phyloP scores from a whole-genome alignment of 768 basidiomycete genomes.

The Trametes maxima region DNA sequence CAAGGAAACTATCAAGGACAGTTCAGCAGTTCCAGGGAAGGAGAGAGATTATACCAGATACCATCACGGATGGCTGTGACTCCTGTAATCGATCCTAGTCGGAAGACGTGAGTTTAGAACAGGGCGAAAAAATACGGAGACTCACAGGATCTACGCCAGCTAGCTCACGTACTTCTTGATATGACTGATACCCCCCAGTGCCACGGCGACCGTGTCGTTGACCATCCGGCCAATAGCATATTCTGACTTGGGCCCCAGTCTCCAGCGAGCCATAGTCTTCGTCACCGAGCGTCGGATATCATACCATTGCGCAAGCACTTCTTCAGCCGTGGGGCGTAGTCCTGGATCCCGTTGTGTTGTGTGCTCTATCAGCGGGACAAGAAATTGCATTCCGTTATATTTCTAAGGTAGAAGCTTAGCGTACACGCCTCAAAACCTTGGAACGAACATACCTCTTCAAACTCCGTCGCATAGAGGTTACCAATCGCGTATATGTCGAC shows the following conservation, averaged over 20 bases:
- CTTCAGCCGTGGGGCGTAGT: conserved; percentile 14
- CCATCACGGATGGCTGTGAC: too few species aligned
- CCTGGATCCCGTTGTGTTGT: conserved; percentile 13
- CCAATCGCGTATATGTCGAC: conserved; percentile 28
- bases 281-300: not conserved
- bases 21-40: too few species aligned
- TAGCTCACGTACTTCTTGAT: not conserved
- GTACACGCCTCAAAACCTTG: too few species aligned
- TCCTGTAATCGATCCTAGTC: too few species aligned
- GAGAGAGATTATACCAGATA: too few species aligned
- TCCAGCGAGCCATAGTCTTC: not conserved
- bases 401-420: conserved; percentile 5
- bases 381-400: conserved; percentile 18
- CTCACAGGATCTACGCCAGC: too few species aligned
- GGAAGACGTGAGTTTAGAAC: too few species aligned
- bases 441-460: conserved; percentile 8
- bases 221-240: not conserved
- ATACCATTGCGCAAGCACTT: conserved; percentile 11
- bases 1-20: too few species aligned
- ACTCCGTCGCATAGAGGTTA: conserved; percentile 25
- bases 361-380: conserved; percentile 8
- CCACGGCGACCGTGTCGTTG: conserved; percentile 4
- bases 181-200: not conserved
- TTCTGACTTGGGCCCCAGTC: not conserved
- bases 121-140: too few species aligned